Base-by-base conservation (phyloP, 139 green algal genomes). In the Coelastrella sp. region DNA sequence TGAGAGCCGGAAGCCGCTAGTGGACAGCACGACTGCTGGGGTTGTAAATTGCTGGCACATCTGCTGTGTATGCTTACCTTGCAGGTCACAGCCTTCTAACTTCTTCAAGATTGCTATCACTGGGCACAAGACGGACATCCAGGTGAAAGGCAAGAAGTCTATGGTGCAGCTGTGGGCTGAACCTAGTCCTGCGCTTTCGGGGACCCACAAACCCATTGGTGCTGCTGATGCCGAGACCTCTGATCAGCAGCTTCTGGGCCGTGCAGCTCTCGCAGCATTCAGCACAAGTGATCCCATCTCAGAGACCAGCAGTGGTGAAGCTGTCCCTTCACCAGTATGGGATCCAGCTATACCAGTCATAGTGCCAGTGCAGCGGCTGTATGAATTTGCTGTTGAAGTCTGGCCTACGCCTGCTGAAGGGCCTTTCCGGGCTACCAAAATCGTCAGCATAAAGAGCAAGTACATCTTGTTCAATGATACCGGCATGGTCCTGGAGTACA, bases 391-490 rank as follows among this genome's bases (percentile, higher is more conserved):
- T 0, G 95, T 96, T 64, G 96, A 98, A 75, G 94, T 98, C 14
- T 95, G 94, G 78, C 90, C 95, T 1, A 93, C 91, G 2, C 94
- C 95, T 13, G 89, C 91, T 23, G 92, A 93, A 54, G 94, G 92
- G 0, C 91, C 95, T 4, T 98, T 97, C 92, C 60, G 83, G 7
- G 89, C 93, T 71, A 96, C 92, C 73, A 96, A 98, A 92, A 94
- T 98, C 64, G 86, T 98, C 5, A 97, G 95, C 0, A 92, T 98
- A 7, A 98, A 98, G 93, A 96, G 95, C 90, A 97, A 97, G 91
- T 98, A 96, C 93, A 94, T 98, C 22, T 93, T 98, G 64, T 94
- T 97, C 80, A 98, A 98, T 92, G 92, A 97, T 82, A 98, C 96
- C 0, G 96, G 95, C 17, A 89, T 97, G 78, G 64, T 83, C 3